Evolutionary conservation across 495 filamentous ascomycete species (phyloP).

Genomic region (Hypoxylon intermedium): DNA sequence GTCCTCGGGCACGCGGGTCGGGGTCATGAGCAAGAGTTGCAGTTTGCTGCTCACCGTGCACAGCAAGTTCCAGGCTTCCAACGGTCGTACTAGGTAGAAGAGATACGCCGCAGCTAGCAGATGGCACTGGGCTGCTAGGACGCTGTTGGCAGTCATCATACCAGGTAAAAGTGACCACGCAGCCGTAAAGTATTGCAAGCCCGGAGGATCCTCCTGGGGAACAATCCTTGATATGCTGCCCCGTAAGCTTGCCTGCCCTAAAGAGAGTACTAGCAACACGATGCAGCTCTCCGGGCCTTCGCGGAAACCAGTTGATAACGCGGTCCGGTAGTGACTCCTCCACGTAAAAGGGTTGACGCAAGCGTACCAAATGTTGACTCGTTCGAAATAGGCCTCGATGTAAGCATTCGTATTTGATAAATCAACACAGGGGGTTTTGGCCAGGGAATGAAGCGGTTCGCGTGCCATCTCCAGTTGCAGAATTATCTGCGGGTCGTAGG

Average conservation of each 20-base stretch:
- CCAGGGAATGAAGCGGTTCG: conserved; percentile 71
- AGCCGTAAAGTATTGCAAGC: conserved; percentile 79
- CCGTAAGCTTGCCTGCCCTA: conserved; percentile 72
- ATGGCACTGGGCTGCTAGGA: conserved; percentile 78
- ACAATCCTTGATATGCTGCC: conserved; percentile 77
- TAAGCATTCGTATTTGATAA: conserved; percentile 76
- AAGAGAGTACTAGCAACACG: conserved; percentile 78
- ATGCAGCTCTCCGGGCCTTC: conserved; percentile 83
- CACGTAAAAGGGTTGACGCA: conserved; percentile 85
- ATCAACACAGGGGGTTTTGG: conserved; percentile 68
- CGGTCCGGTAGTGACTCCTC: conserved; percentile 75
- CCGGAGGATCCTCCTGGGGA: conserved; percentile 74
- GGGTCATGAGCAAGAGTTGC: conserved; percentile 75
- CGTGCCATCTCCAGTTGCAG: conserved; percentile 83
- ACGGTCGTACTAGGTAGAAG: conserved; percentile 79
- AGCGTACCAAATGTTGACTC: conserved; percentile 84
- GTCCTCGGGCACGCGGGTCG: conserved; percentile 70
- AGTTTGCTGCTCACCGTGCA: conserved; percentile 81
- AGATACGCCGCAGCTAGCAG: conserved; percentile 80
- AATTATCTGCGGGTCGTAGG: conserved; percentile 78
- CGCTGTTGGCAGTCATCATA: conserved; percentile 79
- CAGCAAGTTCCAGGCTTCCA: conserved; percentile 83
- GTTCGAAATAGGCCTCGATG: conserved; percentile 77
- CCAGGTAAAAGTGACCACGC: conserved; percentile 79
- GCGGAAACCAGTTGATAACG: conserved; percentile 73